These are phyloP conservation scores for Ceratocystis destructans DNA, from an alignment of 2,329 filamentous ascomycete species.

Conservation along the genomic window DNA sequence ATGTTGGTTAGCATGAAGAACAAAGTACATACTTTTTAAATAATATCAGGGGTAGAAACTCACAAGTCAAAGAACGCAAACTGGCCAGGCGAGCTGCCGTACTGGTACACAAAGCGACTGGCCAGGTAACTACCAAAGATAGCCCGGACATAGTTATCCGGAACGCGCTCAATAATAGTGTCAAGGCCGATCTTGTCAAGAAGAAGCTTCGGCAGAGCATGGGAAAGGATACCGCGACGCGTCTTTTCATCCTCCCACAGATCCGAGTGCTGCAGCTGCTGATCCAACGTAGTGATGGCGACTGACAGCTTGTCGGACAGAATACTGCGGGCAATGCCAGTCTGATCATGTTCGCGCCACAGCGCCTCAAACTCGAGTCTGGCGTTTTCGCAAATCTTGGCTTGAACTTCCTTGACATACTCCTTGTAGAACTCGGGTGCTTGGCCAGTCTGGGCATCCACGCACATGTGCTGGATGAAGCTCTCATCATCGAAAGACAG, in stretches of 20 bases:
- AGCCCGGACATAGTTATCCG: slow-evolving; percentile 78
- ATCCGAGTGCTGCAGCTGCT: slow-evolving; percentile 86
- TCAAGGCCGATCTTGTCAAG: slow-evolving; percentile 84
- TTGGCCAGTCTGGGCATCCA: slow-evolving; percentile 50
- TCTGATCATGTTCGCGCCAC: slow-evolving; percentile 84
- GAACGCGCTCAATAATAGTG: slow-evolving; percentile 72
- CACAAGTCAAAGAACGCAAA: slow-evolving; percentile 99
- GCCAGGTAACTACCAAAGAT: slow-evolving; percentile 96
- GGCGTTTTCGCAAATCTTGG: slow-evolving; percentile 81
- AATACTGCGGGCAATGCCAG: slow-evolving; percentile 65
- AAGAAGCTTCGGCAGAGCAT: slow-evolving; percentile 74
- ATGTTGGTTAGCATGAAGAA: background rate
- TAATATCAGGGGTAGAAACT: slow-evolving; percentile 30
- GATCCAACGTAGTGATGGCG: slow-evolving; percentile 91
- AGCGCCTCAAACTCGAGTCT: slow-evolving; percentile 93
- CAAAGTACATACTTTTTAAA: too few relatives aligned
- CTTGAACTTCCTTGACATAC: slow-evolving; percentile 86
- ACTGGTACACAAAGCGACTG: slow-evolving; percentile 90
- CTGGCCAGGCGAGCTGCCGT: slow-evolving; percentile 81
- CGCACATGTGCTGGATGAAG: slow-evolving; percentile 91
- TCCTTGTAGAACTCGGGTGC: slow-evolving; percentile 81
- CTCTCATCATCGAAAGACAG: slow-evolving; percentile 83
- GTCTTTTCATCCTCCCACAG: slow-evolving; percentile 76
- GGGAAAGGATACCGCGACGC: slow-evolving; percentile 61
- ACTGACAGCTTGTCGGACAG: slow-evolving; percentile 81